Evolutionary conservation across 108 stramenopile genomes (phyloP).

Genomic region (Conticribra weissflogii): DNA sequence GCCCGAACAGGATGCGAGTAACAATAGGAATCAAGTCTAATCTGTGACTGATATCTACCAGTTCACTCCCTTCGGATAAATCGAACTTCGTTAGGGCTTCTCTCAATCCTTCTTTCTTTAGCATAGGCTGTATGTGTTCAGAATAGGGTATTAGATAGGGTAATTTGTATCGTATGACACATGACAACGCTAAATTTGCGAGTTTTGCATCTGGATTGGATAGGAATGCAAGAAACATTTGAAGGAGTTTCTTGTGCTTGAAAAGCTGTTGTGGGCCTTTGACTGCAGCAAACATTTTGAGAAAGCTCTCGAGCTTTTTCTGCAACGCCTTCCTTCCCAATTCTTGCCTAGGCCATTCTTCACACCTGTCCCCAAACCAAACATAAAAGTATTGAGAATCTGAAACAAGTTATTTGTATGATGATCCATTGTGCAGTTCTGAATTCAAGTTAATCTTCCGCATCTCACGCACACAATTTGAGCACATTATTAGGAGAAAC

Average conservation of each 20-base stretch:
- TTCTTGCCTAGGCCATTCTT: conserved; percentile 37
- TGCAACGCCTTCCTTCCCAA: conserved; percentile 53
- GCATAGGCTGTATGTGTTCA: conserved; percentile 52
- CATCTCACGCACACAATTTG: too few relatives aligned
- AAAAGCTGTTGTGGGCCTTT: conserved; percentile 82
- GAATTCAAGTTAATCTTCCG: too few relatives aligned
- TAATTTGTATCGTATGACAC: conserved; percentile 68
- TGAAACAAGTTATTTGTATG: too few relatives aligned
- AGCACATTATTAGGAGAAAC: too few relatives aligned
- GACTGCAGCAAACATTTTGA: conserved; percentile 77
- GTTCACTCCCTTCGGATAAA: conserved; percentile 47
- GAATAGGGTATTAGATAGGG: conserved; percentile 62
- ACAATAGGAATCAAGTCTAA: conserved; percentile 60
- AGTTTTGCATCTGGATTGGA: conserved; percentile 66
- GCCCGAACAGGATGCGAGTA: conserved; percentile 79
- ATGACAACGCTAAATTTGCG: conserved; percentile 63
- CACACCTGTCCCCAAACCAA: not conserved
- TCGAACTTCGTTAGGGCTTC: conserved; percentile 72
- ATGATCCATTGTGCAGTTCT: too few relatives aligned
- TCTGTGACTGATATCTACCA: conserved; percentile 60
- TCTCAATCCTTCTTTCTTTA: conserved; percentile 70
- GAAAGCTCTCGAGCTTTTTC: conserved; percentile 60
- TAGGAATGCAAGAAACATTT: conserved; percentile 62
- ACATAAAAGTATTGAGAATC: not conserved
- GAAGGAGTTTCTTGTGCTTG: conserved; percentile 60